phyloP scores from a whole-genome alignment of 1,139 yeast species.

The Meyerozyma smithsonii region DNA sequence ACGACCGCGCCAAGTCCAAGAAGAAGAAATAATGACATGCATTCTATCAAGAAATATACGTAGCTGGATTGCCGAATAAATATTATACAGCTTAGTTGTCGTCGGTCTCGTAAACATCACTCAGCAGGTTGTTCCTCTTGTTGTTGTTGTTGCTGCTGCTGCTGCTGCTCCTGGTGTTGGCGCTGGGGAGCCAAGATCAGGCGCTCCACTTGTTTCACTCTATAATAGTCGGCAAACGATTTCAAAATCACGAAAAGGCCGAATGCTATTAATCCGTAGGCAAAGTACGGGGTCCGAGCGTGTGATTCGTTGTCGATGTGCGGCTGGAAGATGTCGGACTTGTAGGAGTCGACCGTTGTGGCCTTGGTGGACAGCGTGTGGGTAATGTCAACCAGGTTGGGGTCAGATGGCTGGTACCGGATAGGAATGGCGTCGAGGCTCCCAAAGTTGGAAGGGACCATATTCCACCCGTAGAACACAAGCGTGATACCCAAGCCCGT shows the following conservation, averaged over 20 bases:
- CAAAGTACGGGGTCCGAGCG: conserved; percentile 37
- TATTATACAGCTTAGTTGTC: background rate
- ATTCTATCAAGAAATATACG: background rate
- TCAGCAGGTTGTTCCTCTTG: background rate
- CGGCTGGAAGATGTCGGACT: conserved; percentile 27
- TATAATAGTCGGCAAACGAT: conserved; percentile 64
- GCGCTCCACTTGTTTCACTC: conserved; percentile 74
- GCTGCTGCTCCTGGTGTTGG: background rate
- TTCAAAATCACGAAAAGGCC: conserved; percentile 66
- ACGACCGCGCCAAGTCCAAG: conserved; percentile 38
- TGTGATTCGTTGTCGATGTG: conserved; percentile 11
- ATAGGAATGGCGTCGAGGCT: conserved; percentile 31
- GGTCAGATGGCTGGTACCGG: conserved; percentile 50
- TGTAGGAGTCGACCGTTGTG: conserved; percentile 46
- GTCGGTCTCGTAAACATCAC: background rate
- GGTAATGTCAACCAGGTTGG: conserved; percentile 51
- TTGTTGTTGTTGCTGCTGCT: background rate
- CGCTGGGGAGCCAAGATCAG: conserved; percentile 47
- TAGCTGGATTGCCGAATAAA: background rate
- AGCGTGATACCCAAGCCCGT: conserved; percentile 89
- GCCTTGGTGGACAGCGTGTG: conserved; percentile 28
- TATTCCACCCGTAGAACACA: conserved; percentile 67
- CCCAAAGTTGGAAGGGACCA: conserved; percentile 60
- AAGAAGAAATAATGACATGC: conserved; percentile 8
- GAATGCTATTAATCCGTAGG: conserved; percentile 57